Base-by-base conservation (phyloP, 176 grass and related monocot genomes). In the Otatea glauca region DNA sequence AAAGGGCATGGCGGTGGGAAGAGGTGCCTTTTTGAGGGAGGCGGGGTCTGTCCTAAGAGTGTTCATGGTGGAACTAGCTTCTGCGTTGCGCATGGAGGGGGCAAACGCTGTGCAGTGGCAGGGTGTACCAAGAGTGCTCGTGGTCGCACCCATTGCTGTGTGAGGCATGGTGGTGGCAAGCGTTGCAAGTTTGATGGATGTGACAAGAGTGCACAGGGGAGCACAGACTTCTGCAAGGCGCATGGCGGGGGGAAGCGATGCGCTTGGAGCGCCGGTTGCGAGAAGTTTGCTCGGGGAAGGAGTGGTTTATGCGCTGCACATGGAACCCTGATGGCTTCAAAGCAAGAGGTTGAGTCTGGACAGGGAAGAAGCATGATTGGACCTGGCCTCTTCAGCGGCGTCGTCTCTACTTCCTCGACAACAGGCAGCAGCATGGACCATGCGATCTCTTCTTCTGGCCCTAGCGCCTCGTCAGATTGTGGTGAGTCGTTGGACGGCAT, bases 221-320 rank as follows among this genome's bases (percentile, higher is more conserved):
- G 95, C 78, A 94, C 95, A 1, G 84, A 97, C 51, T 92, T 91
- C 53, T 97, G 92, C 90, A 97, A 97, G 78, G 90, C 95, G 18
- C 94, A 92, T 70, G 89, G 92, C 0, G 88, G 90, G 2, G 92
- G 92, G 0, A 94, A 97, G 70, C 83, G 88, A 77, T 97, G 95
- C 14, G 37, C 72, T 38, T 94, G 90, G 90, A 72, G 77, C 69
- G 38, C 76, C 3, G 95, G 95, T 7, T 97, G 95, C 1, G 95
- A 97, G 39, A 97, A 94, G 86, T 94, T 97, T 56, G 90, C 95
- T 6, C 84, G 95, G 74, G 93, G 93, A 48, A 86, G 82, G 61
- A 92, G 90, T 0, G 86, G 91, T 18, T 37, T 95, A 6, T 95
- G 93, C 68, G 88, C 93, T 35, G 92, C 88, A 5, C 95, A 97